phyloP scores from a whole-genome alignment of 1,284 basidiomycete species.

The Ustilago shanxiensis region DNA sequence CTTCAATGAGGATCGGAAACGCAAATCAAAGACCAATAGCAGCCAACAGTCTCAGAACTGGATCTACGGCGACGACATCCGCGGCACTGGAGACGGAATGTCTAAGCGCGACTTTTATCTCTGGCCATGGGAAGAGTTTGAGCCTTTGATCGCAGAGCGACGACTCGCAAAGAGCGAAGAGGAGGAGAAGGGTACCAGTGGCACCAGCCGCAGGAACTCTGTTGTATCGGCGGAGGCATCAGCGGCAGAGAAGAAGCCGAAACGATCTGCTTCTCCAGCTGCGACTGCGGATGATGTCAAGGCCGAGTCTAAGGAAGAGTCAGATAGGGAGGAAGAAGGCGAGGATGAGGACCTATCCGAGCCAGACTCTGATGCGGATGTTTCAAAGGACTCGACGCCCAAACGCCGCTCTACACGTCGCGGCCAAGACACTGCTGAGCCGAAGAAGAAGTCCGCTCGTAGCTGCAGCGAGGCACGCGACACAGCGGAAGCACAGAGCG shows the following conservation, averaged over 20 bases:
- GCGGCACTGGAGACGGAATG: conserved; percentile 50
- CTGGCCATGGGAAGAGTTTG: conserved; percentile 51
- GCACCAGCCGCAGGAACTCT: not conserved
- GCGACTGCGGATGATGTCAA: not conserved
- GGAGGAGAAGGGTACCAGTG: conserved; percentile 12
- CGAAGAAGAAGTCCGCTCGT: conserved; percentile 23
- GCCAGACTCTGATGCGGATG: conserved; percentile 36
- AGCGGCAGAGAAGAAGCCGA: conserved; percentile 11
- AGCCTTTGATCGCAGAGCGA: conserved; percentile 44
- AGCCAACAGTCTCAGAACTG: conserved; percentile 37
- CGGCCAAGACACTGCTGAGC: conserved; percentile 17
- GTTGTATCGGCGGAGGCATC: conserved; percentile 3
- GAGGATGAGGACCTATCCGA: conserved; percentile 47
- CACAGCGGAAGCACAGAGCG: conserved; percentile 31
- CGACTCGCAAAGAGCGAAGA: conserved; percentile 28
- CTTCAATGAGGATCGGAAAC: conserved; percentile 25
- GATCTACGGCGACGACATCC: conserved; percentile 42
- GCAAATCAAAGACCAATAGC: conserved; percentile 15
- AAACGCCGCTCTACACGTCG: conserved; percentile 34
- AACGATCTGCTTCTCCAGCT: conserved; percentile 25
- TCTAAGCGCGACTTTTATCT: conserved; percentile 48
- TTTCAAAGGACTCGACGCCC: conserved; percentile 28
- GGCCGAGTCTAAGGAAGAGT: conserved; percentile 9
- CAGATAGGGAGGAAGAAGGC: conserved; percentile 15
- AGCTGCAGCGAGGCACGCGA: conserved; percentile 29